These are phyloP conservation scores for Cryoendolithus antarcticus DNA, from an alignment of 2,329 filamentous ascomycete species.

Conservation along the genomic window DNA sequence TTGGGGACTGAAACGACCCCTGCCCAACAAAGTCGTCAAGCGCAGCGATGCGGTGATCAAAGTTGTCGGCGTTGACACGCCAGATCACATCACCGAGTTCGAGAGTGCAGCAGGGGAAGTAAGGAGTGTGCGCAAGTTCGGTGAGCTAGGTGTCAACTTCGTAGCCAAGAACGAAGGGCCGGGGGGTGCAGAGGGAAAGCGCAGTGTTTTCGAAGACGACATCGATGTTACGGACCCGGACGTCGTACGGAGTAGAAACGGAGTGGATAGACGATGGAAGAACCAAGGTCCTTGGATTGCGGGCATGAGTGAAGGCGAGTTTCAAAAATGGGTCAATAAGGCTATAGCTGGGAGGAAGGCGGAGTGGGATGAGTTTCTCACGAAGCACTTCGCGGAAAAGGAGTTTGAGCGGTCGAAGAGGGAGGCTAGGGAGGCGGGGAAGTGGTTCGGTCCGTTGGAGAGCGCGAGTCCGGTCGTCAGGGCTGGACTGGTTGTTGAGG, in stretches of 20 bases:
- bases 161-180: conserved; percentile 25
- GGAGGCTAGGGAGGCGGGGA: conserved; percentile 10
- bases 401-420: conserved; percentile 8
- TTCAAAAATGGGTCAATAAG: conserved; percentile 38
- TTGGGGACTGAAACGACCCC: conserved; percentile 80
- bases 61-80: conserved; percentile 66
- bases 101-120: conserved; percentile 70
- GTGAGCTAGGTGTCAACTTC: conserved; percentile 54
- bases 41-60: conserved; percentile 61
- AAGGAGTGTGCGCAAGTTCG: conserved; percentile 71
- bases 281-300: conserved; percentile 46
- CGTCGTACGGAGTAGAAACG: conserved; percentile 11
- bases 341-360: conserved; percentile 25
- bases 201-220: conserved; percentile 29
- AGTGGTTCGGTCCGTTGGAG: conserved; percentile 7
- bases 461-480: conserved; percentile 1
- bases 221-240: conserved; percentile 31
- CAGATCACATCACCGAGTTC: conserved; percentile 84
- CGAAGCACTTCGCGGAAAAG: conserved; percentile 11
- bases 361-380: conserved; percentile 21
- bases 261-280: conserved; percentile 38
- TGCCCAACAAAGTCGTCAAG: conserved; percentile 65
- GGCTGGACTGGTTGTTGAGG: not conserved
- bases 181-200: conserved; percentile 37
- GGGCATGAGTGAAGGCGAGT: conserved; percentile 43